Conservation (phyloP, 345 rosid species). For the Noccaea bulbosa region DNA sequence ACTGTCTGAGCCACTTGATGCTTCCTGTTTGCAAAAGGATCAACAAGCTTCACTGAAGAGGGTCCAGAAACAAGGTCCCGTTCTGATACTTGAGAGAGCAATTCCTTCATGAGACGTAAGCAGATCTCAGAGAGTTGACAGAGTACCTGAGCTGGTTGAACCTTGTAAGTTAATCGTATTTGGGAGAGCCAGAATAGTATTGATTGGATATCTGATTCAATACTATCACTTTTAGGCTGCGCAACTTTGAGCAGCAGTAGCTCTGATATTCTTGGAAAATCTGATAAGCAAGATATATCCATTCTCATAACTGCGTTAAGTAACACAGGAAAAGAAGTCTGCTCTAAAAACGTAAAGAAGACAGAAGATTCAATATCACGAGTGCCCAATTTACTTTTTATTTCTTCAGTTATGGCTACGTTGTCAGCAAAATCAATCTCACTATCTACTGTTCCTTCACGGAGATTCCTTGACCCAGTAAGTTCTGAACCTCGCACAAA, state of each 20-base stretch:
- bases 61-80: slow-evolving; percentile 43
- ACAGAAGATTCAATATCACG: slow-evolving; percentile 53
- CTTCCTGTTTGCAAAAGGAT: slow-evolving; percentile 43
- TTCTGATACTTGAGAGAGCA: slow-evolving; percentile 55
- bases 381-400: slow-evolving; percentile 40
- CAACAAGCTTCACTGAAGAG: slow-evolving; percentile 29
- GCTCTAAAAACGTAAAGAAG: slow-evolving; percentile 63
- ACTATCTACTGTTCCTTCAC: slow-evolving; percentile 47
- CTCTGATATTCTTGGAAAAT: slow-evolving; percentile 50
- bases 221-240: slow-evolving; percentile 46
- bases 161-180: slow-evolving; percentile 52
- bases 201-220: slow-evolving; percentile 55
- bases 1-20: slow-evolving; percentile 61
- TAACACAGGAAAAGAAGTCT: slow-evolving; percentile 68
- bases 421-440: slow-evolving; percentile 26
- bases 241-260: slow-evolving; percentile 68
- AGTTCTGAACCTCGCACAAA: slow-evolving; percentile 58
- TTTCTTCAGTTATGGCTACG: slow-evolving; percentile 48
- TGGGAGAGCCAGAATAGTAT: slow-evolving; percentile 73
- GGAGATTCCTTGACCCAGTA: slow-evolving; percentile 43
- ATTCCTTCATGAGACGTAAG: slow-evolving; percentile 55
- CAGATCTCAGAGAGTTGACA: slow-evolving; percentile 63
- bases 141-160: slow-evolving; percentile 50
- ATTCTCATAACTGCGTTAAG: slow-evolving; percentile 54
- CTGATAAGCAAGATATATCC: slow-evolving; percentile 43